phyloP scores from a whole-genome alignment of 2,329 filamentous ascomycete genomes.

The Geosmithia flava region DNA sequence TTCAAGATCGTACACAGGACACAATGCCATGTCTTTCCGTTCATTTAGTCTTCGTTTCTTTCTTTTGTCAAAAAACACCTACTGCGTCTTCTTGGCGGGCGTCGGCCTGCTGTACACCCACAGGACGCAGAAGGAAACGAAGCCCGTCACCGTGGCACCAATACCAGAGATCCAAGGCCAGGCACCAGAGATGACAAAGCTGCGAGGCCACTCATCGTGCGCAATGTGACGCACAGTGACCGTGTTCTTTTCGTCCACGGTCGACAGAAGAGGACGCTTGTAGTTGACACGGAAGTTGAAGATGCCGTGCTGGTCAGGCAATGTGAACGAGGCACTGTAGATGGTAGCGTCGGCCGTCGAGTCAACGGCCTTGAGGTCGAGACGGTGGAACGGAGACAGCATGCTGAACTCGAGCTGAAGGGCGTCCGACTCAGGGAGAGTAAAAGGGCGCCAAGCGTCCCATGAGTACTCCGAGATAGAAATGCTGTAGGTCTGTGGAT shows the following conservation, averaged over 20 bases:
- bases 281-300: constrained; percentile 98
- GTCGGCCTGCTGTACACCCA: constrained; percentile 62
- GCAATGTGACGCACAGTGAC: constrained; percentile 94
- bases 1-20: neutral
- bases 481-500: constrained; percentile 65
- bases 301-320: constrained; percentile 96
- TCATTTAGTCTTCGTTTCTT: neutral
- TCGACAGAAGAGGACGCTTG: constrained; percentile 84
- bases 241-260: constrained; percentile 85
- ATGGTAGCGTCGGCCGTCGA: constrained; percentile 56
- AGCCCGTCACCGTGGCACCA: constrained; percentile 70
- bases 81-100: constrained; percentile 35
- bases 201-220: constrained; percentile 91
- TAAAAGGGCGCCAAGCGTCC: constrained; percentile 65
- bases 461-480: constrained; percentile 76
- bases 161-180: constrained; percentile 94
- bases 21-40: neutral
- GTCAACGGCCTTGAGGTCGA: constrained; percentile 50
- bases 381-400: constrained; percentile 93
- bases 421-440: constrained; percentile 53
- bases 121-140: constrained; percentile 70
- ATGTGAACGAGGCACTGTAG: constrained; percentile 64
- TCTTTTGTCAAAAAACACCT: neutral
- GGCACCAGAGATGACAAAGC: constrained; percentile 77
- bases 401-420: constrained; percentile 97